Conservation (phyloP, 108 stramenopile genomes). For the Nitzschia inconspicua region DNA sequence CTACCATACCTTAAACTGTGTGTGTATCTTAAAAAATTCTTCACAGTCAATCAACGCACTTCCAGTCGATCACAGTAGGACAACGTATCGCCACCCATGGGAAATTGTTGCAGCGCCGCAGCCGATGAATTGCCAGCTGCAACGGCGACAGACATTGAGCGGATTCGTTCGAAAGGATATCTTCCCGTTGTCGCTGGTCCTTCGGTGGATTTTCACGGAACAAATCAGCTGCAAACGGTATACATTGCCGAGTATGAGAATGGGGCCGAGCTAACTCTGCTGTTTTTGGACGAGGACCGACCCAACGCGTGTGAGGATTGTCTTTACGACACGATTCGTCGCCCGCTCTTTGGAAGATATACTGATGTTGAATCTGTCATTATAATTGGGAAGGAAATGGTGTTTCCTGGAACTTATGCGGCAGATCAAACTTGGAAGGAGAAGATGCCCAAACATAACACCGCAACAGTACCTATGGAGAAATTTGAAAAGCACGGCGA, state of each 20-base stretch:
- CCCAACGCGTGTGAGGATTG: background rate
- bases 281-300: background rate
- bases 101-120: background rate
- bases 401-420: background rate
- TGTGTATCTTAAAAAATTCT: too few species aligned
- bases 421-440: background rate
- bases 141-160: background rate
- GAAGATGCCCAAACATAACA: background rate
- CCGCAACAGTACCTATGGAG: background rate
- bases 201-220: background rate
- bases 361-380: background rate
- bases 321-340: background rate
- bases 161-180: background rate
- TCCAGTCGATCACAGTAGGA: too few species aligned
- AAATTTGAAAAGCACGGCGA: background rate
- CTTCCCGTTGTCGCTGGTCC: background rate
- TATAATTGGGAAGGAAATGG: background rate
- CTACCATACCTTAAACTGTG: too few species aligned
- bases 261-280: background rate
- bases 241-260: slow-evolving; percentile 1
- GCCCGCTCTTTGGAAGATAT: background rate
- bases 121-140: background rate
- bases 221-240: background rate
- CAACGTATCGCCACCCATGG: background rate
- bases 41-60: too few species aligned